These are phyloP conservation scores for Diaporthe caulivora DNA, from an alignment of 2,329 filamentous ascomycete species.

Conservation along the genomic window DNA sequence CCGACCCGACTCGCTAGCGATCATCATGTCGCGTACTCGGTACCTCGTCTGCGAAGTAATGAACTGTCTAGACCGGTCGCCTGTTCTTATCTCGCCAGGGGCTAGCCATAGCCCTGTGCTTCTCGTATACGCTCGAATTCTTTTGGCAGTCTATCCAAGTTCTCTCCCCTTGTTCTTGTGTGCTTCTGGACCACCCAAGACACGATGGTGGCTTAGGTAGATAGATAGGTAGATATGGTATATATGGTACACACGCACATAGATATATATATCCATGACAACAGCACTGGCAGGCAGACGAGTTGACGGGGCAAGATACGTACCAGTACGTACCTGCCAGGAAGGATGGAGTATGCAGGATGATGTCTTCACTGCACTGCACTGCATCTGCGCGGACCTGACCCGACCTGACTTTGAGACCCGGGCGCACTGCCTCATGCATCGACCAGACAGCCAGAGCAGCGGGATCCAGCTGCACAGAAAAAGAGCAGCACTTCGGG, in stretches of 20 bases:
- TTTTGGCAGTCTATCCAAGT: background rate
- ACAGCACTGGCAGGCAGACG: background rate
- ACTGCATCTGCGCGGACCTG: conserved; percentile 18
- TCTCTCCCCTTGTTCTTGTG: too few species aligned
- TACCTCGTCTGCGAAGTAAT: too few species aligned
- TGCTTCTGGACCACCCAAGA: too few species aligned
- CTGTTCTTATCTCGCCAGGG: conserved; percentile 23
- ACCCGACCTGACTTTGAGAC: conserved; percentile 16
- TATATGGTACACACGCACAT: too few species aligned
- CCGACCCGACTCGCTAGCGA: conserved; percentile 31
- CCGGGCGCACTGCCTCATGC: conserved; percentile 20
- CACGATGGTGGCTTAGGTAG: background rate
- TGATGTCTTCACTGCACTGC: background rate
- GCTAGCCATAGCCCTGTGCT: background rate
- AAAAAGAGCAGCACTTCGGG: background rate
- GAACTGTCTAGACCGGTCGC: background rate
- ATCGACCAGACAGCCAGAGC: too few species aligned
- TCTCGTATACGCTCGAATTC: background rate
- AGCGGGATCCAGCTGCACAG: background rate
- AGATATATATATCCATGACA: too few species aligned
- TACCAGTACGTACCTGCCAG: background rate
- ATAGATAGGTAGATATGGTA: too few species aligned
- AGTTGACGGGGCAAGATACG: background rate
- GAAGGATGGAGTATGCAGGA: conserved; percentile 1
- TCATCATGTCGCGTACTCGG: conserved; percentile 15